A percentile compares a stretch with the other conserved stretches of the same genome.
These are phyloP conservation scores for Mercurialis annua DNA, from an alignment of 345 rosid genomes.

Conservation along the genomic window DNA sequence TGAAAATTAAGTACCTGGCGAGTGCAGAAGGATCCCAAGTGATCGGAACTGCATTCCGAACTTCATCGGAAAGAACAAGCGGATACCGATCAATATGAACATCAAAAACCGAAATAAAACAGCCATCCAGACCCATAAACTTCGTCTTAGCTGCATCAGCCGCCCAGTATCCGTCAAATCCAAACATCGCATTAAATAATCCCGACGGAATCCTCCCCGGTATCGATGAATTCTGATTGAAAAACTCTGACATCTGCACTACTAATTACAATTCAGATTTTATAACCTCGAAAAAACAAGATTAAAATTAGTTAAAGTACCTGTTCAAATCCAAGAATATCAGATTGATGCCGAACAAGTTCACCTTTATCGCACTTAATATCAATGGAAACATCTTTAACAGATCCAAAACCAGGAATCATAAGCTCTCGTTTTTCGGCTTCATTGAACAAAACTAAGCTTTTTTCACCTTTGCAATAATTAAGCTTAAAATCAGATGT, in stretches of 20 bases:
- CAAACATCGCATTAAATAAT: conserved; percentile 68
- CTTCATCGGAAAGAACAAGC: conserved; percentile 58
- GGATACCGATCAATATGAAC: conserved; percentile 68
- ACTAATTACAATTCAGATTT: too few relatives aligned
- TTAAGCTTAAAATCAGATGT: conserved; percentile 73
- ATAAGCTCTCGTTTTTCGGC: conserved; percentile 41
- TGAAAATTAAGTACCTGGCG: conserved; percentile 44
- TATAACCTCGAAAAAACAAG: too few relatives aligned
- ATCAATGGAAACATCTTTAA: conserved; percentile 56
- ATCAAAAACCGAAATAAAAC: conserved; percentile 47
- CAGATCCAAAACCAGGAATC: conserved; percentile 61
- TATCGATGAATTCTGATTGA: conserved; percentile 55
- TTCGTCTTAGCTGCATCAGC: conserved; percentile 65
- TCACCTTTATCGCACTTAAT: conserved; percentile 90
- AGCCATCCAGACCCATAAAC: conserved; percentile 69
- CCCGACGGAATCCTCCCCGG: conserved; percentile 88
- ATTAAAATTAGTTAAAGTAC: conserved; percentile 29
- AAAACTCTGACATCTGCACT: conserved; percentile 81
- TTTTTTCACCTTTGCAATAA: conserved; percentile 67
- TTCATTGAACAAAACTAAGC: conserved; percentile 59
- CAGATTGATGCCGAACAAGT: conserved; percentile 65
- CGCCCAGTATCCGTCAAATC: conserved; percentile 70
- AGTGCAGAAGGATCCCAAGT: conserved; percentile 75
- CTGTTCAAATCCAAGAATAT: conserved; percentile 74
- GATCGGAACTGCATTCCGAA: conserved; percentile 66